Conservation (phyloP, 2,329 filamentous ascomycete genomes). For the Knoxdaviesia capensis region DNA sequence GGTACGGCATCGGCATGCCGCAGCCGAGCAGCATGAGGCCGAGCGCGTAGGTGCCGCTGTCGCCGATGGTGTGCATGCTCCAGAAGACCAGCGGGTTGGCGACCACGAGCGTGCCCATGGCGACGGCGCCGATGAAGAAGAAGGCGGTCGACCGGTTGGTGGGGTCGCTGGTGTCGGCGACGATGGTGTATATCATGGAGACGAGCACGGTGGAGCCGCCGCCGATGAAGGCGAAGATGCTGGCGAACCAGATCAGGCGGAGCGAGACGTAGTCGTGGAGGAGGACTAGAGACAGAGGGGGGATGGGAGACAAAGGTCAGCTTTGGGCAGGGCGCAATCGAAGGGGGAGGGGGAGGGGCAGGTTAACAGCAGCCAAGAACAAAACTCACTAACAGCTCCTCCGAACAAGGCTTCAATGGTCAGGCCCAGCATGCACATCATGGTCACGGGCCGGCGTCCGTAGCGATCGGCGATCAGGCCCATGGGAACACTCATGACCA, state of each 20-base stretch:
- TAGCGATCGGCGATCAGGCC: constrained; percentile 7
- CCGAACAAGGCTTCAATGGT: constrained; percentile 2
- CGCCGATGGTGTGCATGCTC: constrained; percentile 4
- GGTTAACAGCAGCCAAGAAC: not conserved
- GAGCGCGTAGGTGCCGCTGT: constrained; percentile 4
- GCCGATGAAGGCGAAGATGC: constrained; percentile 6
- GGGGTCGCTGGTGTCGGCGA: constrained; percentile 4
- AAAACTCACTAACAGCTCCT: constrained; percentile 4
- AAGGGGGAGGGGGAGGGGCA: too few relatives aligned
- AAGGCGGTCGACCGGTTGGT: constrained; percentile 5
- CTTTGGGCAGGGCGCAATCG: not conserved
- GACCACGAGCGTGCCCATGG: constrained; percentile 5
- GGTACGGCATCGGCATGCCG: constrained; percentile 2
- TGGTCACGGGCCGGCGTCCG: constrained; percentile 5
- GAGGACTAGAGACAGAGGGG: constrained; percentile 1
- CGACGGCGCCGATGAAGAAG: constrained; percentile 5
- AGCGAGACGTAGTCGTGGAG: constrained; percentile 5
- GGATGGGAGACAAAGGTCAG: not conserved
- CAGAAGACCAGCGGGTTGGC: constrained; percentile 6
- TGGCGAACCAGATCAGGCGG: constrained; percentile 5
- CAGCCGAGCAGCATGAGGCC: constrained; percentile 3
- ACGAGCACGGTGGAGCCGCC: constrained; percentile 6
- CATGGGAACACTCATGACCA: constrained; percentile 6
- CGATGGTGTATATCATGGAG: constrained; percentile 7
- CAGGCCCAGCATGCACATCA: constrained; percentile 5